Evolutionary conservation across 2,329 filamentous ascomycete genomes (phyloP).

Genomic region (Trichoderma asperellum): DNA sequence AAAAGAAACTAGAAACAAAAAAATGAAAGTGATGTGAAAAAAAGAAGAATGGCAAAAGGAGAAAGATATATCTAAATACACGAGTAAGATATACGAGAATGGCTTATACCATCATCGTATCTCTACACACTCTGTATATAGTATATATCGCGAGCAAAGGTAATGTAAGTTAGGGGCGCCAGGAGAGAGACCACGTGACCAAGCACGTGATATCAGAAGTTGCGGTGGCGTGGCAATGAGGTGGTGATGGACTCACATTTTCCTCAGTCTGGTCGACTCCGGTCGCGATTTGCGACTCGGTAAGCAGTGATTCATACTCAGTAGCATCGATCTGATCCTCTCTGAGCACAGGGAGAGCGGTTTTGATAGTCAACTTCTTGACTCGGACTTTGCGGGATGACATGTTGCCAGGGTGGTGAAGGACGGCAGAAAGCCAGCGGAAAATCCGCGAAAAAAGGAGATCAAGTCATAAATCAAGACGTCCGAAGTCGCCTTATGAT

Average conservation of each 20-base stretch:
- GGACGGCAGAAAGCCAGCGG: conserved; percentile 51
- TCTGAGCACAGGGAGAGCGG: conserved; percentile 81
- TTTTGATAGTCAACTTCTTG: conserved; percentile 92
- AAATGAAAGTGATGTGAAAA: neutral
- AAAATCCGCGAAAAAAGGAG: conserved; percentile 67
- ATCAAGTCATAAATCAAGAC: conserved; percentile 63
- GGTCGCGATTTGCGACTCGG: conserved; percentile 85
- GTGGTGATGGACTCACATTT: conserved; percentile 70
- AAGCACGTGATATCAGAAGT: conserved; percentile 54
- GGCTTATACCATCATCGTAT: neutral
- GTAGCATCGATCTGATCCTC: conserved; percentile 88
- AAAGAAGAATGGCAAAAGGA: neutral
- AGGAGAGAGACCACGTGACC: conserved; percentile 48
- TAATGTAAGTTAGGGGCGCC: conserved; percentile 30
- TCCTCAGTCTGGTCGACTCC: conserved; percentile 97
- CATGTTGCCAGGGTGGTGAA: conserved; percentile 54
- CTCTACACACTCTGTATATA: conserved; percentile 5
- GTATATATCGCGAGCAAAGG: conserved; percentile 8
- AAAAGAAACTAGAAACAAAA: neutral
- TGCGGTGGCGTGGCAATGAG: conserved; percentile 35
- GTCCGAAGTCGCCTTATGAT: conserved; percentile 58
- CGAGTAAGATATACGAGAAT: conserved; percentile 8
- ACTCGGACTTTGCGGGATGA: conserved; percentile 73
- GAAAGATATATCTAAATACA: neutral
- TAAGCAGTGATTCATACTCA: conserved; percentile 84